Evolutionary conservation across 2,329 filamentous ascomycete genomes (phyloP).

Genomic region (Cercospora berteroae): DNA sequence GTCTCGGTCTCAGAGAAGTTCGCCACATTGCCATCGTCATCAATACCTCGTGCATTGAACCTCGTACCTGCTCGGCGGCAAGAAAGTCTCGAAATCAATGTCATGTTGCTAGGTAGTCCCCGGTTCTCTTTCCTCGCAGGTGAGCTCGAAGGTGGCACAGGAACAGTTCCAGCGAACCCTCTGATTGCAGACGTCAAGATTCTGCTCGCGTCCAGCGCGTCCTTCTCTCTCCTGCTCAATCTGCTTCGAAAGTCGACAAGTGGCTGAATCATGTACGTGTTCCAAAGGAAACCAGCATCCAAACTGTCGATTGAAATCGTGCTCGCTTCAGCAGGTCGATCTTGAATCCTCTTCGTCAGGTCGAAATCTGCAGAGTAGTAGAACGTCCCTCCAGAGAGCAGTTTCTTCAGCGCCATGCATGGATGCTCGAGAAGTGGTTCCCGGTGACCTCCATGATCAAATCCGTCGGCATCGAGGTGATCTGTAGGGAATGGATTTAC

Average conservation of each 20-base stretch:
- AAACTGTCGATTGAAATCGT: conserved; percentile 90
- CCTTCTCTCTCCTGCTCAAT: conserved; percentile 70
- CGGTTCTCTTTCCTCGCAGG: conserved; percentile 65
- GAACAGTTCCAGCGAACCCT: conserved; percentile 85
- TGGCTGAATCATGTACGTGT: conserved; percentile 96
- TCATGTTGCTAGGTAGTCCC: conserved; percentile 78
- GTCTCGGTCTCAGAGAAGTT: conserved; percentile 99
- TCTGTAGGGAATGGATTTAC: conserved; percentile 57
- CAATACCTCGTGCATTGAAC: conserved; percentile 96
- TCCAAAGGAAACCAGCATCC: conserved; percentile 93
- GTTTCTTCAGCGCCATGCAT: conserved; percentile 84
- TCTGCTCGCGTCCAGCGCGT: conserved; percentile 77
- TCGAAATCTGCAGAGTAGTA: conserved; percentile 99
- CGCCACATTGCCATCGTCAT: conserved; percentile 94
- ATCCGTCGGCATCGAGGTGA: conserved; percentile 54
- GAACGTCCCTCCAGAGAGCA: conserved; percentile 89
- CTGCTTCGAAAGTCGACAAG: conserved; percentile 84
- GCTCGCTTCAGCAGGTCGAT: conserved; percentile 59
- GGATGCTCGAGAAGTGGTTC: conserved; percentile 80
- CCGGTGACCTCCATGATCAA: conserved; percentile 56
- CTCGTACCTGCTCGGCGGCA: conserved; percentile 88
- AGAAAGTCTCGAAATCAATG: conserved; percentile 86
- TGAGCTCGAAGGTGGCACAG: conserved; percentile 72
- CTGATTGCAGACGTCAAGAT: conserved; percentile 92
- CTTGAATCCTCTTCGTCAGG: conserved; percentile 86